Conservation (phyloP, 768 basidiomycete species). For the Plicaturopsis crispa region DNA sequence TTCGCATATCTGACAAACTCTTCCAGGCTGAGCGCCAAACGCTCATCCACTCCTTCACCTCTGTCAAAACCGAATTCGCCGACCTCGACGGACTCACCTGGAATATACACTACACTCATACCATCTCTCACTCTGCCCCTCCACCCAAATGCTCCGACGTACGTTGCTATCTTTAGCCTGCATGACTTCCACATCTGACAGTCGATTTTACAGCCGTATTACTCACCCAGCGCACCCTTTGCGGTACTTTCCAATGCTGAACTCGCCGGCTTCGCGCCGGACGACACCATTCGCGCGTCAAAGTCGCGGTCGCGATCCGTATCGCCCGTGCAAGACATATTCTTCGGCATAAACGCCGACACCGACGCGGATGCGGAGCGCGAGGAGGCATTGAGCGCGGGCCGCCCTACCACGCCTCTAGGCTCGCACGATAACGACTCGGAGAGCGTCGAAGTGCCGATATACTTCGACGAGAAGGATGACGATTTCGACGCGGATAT, state of each 20-base stretch:
- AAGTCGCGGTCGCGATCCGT: conserved; percentile 6
- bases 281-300: conserved; percentile 34
- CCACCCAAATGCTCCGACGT: neutral
- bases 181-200: neutral
- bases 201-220: neutral
- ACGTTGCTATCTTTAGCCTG: conserved; percentile 2
- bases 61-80: conserved; percentile 53
- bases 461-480: too few species aligned
- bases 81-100: conserved; percentile 55
- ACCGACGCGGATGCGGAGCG: too few species aligned
- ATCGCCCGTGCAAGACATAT: too few species aligned
- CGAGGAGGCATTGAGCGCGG: too few species aligned
- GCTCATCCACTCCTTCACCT: conserved; percentile 34
- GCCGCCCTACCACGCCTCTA: too few species aligned
- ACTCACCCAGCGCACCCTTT: conserved; percentile 9
- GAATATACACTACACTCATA: conserved; percentile 10
- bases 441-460: too few species aligned
- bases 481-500: too few species aligned
- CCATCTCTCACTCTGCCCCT: neutral
- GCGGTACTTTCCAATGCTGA: conserved; percentile 29
- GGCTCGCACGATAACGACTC: too few species aligned
- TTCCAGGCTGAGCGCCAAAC: conserved; percentile 22
- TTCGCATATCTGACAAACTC: neutral
- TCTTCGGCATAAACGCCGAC: too few species aligned
- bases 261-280: conserved; percentile 23